phyloP scores from a whole-genome alignment of 1,284 basidiomycete species.

The Cutaneotrichosporon sp. region DNA sequence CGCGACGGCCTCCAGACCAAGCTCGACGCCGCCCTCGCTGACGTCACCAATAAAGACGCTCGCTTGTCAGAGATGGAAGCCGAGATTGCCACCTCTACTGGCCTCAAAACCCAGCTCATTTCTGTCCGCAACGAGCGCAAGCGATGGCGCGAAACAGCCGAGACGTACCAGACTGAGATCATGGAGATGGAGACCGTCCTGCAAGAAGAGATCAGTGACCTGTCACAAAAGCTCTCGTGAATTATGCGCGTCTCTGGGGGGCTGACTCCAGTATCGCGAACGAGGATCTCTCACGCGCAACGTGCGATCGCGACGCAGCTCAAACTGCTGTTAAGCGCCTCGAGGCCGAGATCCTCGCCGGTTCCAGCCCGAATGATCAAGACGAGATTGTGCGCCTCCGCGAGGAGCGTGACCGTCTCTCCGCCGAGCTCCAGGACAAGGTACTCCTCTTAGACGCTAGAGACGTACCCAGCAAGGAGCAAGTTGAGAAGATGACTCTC shows the following conservation, averaged over 20 bases:
- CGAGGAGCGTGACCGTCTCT: constrained; percentile 21
- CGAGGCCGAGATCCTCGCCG: not conserved
- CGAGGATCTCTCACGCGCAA: not conserved
- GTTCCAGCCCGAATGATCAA: not conserved
- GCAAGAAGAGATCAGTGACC: not conserved
- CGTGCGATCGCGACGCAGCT: not conserved
- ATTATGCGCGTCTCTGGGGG: not conserved
- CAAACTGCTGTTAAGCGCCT: not conserved
- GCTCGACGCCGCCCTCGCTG: not conserved
- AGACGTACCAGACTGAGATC: constrained; percentile 7
- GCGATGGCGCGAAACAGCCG: not conserved
- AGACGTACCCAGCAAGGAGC: not conserved
- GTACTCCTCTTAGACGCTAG: not conserved
- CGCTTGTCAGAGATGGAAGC: not conserved
- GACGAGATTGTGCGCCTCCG: not conserved
- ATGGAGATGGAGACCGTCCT: constrained; percentile 4
- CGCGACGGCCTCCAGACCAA: constrained; percentile 1
- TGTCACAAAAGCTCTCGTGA: not conserved
- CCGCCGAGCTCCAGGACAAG: constrained; percentile 21
- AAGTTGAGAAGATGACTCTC: constrained; percentile 16
- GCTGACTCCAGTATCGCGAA: constrained; percentile 1
- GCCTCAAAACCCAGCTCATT: not conserved
- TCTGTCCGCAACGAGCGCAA: not conserved
- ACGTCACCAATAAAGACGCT: not conserved
- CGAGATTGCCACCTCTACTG: too few species aligned